Conservation (phyloP, 2,329 filamentous ascomycete species). For the Tolypocladium ophioglossoides region DNA sequence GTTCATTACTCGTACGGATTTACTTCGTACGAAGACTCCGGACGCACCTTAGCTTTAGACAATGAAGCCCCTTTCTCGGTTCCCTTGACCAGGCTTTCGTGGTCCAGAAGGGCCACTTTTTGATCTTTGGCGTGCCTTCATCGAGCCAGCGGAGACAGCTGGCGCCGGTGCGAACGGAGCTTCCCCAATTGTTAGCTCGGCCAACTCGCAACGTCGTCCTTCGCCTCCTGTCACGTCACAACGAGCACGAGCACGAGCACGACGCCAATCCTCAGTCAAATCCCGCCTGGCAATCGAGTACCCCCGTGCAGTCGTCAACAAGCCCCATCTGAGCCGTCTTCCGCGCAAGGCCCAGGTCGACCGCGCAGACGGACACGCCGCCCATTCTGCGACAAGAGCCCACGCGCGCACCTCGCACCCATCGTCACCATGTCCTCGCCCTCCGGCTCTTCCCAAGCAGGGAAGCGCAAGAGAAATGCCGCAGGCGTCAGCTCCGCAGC, state of each 20-base stretch:
- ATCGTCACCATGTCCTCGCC: slow-evolving; percentile 47
- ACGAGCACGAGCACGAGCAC: background rate
- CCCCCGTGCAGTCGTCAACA: background rate
- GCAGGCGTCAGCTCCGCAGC: slow-evolving; percentile 37
- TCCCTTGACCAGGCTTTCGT: background rate
- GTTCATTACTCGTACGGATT: background rate
- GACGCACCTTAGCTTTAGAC: background rate
- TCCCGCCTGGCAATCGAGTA: background rate
- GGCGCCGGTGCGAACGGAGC: background rate
- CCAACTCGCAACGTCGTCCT: background rate
- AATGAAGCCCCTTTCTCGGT: background rate
- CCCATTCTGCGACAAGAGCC: background rate
- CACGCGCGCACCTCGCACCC: background rate
- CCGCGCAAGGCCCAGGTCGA: background rate
- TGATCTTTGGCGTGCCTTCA: background rate
- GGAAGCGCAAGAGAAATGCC: slow-evolving; percentile 73
- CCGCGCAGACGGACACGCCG: background rate
- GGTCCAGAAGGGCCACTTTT: background rate
- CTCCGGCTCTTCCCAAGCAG: slow-evolving; percentile 39
- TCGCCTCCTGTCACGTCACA: background rate
- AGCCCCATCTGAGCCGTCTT: background rate
- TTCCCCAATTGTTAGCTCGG: background rate
- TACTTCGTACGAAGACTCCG: too few species aligned
- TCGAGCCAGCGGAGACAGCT: background rate
- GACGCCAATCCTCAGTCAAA: background rate